Evolutionary conservation across 2,329 filamentous ascomycete species (phyloP).

Genomic region (Penicillium sp.): DNA sequence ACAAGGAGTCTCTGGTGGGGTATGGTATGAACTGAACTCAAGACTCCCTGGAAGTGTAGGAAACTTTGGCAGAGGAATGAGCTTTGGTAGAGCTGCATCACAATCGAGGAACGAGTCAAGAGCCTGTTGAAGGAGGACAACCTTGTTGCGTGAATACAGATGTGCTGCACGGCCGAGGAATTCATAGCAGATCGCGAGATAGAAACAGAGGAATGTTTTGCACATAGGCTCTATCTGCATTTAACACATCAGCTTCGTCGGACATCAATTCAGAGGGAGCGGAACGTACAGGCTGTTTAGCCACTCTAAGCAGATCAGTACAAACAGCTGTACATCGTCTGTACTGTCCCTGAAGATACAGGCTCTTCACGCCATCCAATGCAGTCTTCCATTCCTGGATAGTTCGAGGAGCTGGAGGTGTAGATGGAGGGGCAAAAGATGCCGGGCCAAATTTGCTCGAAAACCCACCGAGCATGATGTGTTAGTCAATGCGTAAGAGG

Average conservation of each 20-base stretch:
- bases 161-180: constrained; percentile 45
- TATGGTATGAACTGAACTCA: neutral
- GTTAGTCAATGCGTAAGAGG: neutral
- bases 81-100: constrained; percentile 25
- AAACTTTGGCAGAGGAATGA: constrained; percentile 5
- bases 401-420: constrained; percentile 15
- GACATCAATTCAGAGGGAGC: neutral
- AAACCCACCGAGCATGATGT: constrained; percentile 14
- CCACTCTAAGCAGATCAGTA: constrained; percentile 26
- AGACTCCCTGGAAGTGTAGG: neutral
- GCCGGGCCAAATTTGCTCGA: constrained; percentile 18
- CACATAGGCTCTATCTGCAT: constrained; percentile 33
- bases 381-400: constrained; percentile 31
- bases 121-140: constrained; percentile 39
- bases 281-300: constrained; percentile 25
- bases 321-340: constrained; percentile 38
- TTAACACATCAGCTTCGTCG: constrained; percentile 2
- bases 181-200: constrained; percentile 45
- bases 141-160: constrained; percentile 43
- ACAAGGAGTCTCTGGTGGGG: neutral
- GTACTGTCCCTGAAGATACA: constrained; percentile 37
- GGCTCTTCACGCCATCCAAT: constrained; percentile 33
- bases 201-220: constrained; percentile 44
- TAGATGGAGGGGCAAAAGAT: constrained; percentile 17
- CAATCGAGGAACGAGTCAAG: constrained; percentile 38